Conservation (phyloP, 2,329 filamentous ascomycete species). For the Colletotrichum chrysophilum region DNA sequence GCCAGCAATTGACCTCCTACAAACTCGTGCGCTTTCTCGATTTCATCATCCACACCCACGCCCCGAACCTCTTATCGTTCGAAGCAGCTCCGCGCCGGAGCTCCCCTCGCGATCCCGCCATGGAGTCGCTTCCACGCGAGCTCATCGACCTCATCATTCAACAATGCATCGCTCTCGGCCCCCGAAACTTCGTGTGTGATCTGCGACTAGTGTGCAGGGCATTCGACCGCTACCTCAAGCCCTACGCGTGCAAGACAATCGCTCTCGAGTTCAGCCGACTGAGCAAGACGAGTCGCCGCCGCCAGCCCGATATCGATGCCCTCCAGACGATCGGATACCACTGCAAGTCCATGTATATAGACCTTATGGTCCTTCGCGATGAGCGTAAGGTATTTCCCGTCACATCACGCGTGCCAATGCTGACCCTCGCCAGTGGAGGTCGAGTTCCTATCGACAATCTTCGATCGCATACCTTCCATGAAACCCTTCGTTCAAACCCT, state of each 20-base stretch:
- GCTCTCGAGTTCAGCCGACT: slow-evolving; percentile 56
- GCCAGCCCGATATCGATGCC: slow-evolving; percentile 41
- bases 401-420: background rate
- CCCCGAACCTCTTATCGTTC: background rate
- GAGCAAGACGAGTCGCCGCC: slow-evolving; percentile 36
- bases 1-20: too few relatives aligned
- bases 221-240: slow-evolving; percentile 53
- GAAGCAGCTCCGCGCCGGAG: background rate
- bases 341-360: slow-evolving; percentile 55
- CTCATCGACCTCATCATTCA: slow-evolving; percentile 51
- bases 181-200: slow-evolving; percentile 49
- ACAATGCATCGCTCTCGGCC: slow-evolving; percentile 42
- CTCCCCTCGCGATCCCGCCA: slow-evolving; percentile 25
- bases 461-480: slow-evolving; percentile 51
- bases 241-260: slow-evolving; percentile 50
- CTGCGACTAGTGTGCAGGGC: slow-evolving; percentile 54
- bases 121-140: slow-evolving; percentile 55
- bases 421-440: slow-evolving; percentile 46
- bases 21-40: background rate
- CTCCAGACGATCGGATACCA: slow-evolving; percentile 51
- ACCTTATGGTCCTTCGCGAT: slow-evolving; percentile 58
- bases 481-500: slow-evolving; percentile 47
- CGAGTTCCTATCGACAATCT: slow-evolving; percentile 50
- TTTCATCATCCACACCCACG: background rate
- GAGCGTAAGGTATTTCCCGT: slow-evolving; percentile 39